A percentile compares a stretch with the other conserved stretches of the same genome.
These are phyloP conservation scores for Penicillium paneum DNA, from an alignment of 2,329 filamentous ascomycete genomes.

Conservation along the genomic window DNA sequence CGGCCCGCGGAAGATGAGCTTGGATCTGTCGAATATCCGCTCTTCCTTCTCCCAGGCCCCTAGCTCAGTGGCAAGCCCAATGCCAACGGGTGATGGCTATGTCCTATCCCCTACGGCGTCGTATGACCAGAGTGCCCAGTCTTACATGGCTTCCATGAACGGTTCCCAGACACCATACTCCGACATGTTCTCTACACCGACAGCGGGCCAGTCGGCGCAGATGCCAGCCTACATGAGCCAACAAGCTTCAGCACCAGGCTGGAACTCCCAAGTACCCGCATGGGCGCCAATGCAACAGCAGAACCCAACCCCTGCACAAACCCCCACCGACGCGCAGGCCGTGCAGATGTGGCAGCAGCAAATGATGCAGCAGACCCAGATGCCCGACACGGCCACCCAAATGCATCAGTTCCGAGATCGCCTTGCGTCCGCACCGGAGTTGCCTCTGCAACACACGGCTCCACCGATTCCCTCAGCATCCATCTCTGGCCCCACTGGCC, in stretches of 20 bases:
- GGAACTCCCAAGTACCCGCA: slow-evolving; percentile 17
- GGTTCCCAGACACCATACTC: slow-evolving; percentile 20
- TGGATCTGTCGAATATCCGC: slow-evolving; percentile 33
- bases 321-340: slow-evolving; percentile 21
- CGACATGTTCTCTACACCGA: slow-evolving; percentile 17
- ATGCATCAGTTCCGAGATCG: slow-evolving; percentile 34
- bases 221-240: slow-evolving; percentile 30
- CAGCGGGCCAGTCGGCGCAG: slow-evolving; percentile 17
- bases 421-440: slow-evolving; percentile 34
- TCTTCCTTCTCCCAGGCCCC: slow-evolving; percentile 27
- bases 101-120: slow-evolving; percentile 26
- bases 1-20: slow-evolving; percentile 34
- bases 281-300: slow-evolving; percentile 25
- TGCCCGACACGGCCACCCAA: slow-evolving; percentile 15
- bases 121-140: slow-evolving; percentile 22
- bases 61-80: slow-evolving; percentile 27
- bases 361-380: slow-evolving; percentile 26
- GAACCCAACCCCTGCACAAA: slow-evolving; percentile 18
- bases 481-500: slow-evolving; percentile 17
- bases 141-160: slow-evolving; percentile 25
- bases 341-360: slow-evolving; percentile 28
- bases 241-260: slow-evolving; percentile 13
- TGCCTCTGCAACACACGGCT: slow-evolving; percentile 24
- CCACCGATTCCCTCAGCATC: slow-evolving; percentile 14
- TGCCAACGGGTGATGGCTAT: slow-evolving; percentile 21